These are phyloP conservation scores for Scopulariopsis brevicaulis DNA, from an alignment of 2,329 filamentous ascomycete genomes.

Conservation along the genomic window DNA sequence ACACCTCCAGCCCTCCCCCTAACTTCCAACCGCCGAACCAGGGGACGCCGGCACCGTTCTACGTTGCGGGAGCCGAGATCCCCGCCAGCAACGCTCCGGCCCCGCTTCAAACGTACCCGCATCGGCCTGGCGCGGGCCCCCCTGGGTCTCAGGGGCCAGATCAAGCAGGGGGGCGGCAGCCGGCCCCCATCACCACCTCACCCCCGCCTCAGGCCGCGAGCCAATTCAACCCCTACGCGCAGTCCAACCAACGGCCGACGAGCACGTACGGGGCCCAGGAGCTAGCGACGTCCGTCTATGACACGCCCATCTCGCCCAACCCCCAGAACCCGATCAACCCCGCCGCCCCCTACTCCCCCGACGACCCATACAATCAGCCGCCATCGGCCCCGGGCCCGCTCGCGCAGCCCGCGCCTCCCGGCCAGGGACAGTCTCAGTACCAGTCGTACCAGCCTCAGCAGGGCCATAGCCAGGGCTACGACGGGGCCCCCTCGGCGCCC, in stretches of 20 bases:
- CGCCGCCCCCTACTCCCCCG: constrained; percentile 34
- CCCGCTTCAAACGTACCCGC: constrained; percentile 34
- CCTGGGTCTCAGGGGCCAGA: constrained; percentile 23
- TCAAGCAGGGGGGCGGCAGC: constrained; percentile 23
- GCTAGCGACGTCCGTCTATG: constrained; percentile 65
- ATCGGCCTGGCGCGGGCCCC: constrained; percentile 18
- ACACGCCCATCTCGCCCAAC: constrained; percentile 54
- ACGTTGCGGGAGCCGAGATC: constrained; percentile 48
- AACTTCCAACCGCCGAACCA: constrained; percentile 42
- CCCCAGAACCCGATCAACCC: constrained; percentile 30
- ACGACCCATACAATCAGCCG: constrained; percentile 23
- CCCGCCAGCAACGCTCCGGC: constrained; percentile 18
- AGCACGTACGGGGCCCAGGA: constrained; percentile 67
- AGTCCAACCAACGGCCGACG: constrained; percentile 43
- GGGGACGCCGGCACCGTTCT: constrained; percentile 49
- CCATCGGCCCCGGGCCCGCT: constrained; percentile 15
- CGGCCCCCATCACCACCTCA: constrained; percentile 37
- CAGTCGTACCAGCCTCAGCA: constrained; percentile 26
- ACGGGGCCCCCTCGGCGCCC: constrained; percentile 20
- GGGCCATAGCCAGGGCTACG: constrained; percentile 7
- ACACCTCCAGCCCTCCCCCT: constrained; percentile 30
- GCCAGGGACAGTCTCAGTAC: constrained; percentile 24
- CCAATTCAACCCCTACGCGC: constrained; percentile 36
- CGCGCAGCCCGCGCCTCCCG: constrained; percentile 11
- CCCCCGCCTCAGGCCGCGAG: constrained; percentile 33